phyloP scores from a whole-genome alignment of 768 basidiomycete species.

The Lepiota subincarnata region DNA sequence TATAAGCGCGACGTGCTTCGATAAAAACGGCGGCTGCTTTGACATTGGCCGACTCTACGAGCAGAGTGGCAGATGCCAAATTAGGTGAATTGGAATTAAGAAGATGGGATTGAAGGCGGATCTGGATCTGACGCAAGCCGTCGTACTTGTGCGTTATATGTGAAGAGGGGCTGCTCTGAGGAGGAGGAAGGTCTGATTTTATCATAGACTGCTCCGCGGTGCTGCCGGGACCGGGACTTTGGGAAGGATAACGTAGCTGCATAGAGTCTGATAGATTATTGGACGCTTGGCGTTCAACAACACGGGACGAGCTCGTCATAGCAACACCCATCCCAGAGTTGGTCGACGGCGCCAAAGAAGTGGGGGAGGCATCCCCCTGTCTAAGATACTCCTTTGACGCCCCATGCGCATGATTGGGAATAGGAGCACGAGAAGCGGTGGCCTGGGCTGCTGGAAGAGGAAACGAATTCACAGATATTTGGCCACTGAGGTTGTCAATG shows the following conservation, averaged over 20 bases:
- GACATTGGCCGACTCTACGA: constrained; percentile 1
- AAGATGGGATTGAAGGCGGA: not conserved
- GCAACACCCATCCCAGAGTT: not conserved
- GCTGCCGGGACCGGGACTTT: not conserved
- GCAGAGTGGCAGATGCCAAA: constrained; percentile 4
- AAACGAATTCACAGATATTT: not conserved
- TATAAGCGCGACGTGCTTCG: not conserved
- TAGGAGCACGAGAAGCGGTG: not conserved
- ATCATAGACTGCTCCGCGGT: not conserved
- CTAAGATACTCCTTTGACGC: not conserved
- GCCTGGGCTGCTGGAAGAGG: not conserved
- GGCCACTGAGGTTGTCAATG: not conserved
- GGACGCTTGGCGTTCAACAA: not conserved
- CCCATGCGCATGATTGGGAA: not conserved
- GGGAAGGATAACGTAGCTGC: not conserved
- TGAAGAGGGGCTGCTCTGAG: not conserved
- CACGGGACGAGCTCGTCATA: not conserved
- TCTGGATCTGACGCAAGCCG: constrained; percentile 4
- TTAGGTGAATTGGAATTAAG: not conserved
- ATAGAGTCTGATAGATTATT: not conserved
- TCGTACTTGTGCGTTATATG: not conserved
- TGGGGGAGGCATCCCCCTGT: not conserved
- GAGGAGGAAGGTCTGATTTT: not conserved
- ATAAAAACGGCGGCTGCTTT: not conserved
- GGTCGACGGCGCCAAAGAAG: not conserved